Conservation (phyloP, 1,284 basidiomycete genomes). For the Melampsora americana region DNA sequence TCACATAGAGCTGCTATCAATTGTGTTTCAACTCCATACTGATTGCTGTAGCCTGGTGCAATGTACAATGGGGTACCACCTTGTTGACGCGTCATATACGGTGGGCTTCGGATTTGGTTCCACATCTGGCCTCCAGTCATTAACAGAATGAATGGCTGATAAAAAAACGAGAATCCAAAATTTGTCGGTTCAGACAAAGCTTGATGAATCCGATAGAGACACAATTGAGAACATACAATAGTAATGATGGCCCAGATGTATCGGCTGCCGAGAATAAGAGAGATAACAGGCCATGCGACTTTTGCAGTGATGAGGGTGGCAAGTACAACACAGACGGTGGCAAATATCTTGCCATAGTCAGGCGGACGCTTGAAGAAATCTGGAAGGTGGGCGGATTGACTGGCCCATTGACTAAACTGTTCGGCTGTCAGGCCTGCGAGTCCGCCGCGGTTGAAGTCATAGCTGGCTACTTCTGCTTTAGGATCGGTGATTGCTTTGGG, state of each 20-base stretch:
- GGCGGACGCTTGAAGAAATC: slow-evolving; percentile 29
- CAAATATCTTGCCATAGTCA: slow-evolving; percentile 40
- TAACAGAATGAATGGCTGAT: slow-evolving; percentile 62
- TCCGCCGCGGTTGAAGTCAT: slow-evolving; percentile 66
- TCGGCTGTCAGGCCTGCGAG: slow-evolving; percentile 18
- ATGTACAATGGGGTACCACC: slow-evolving; percentile 67
- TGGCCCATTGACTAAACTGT: slow-evolving; percentile 22
- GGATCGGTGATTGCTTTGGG: slow-evolving; percentile 60
- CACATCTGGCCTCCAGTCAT: slow-evolving; percentile 97
- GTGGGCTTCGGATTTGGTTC: slow-evolving; percentile 80
- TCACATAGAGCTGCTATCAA: slow-evolving; percentile 80
- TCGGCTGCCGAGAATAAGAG: slow-evolving; percentile 19
- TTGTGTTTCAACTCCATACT: slow-evolving; percentile 87
- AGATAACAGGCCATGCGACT: slow-evolving; percentile 40
- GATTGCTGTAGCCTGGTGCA: slow-evolving; percentile 80
- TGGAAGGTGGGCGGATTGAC: slow-evolving; percentile 10
- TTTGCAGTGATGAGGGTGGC: slow-evolving; percentile 22
- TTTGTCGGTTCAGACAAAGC: neutral
- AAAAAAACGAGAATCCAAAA: neutral
- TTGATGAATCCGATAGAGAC: neutral
- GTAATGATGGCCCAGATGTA: slow-evolving; percentile 36
- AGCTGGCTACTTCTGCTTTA: slow-evolving; percentile 63
- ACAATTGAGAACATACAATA: neutral
- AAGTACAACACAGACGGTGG: slow-evolving; percentile 26
- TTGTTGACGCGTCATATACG: slow-evolving; percentile 62